A percentile compares a stretch with the other conserved stretches of the same genome.
Evolutionary conservation across 1,284 basidiomycete species (phyloP).

Genomic region (Sporisorium exsertum): DNA sequence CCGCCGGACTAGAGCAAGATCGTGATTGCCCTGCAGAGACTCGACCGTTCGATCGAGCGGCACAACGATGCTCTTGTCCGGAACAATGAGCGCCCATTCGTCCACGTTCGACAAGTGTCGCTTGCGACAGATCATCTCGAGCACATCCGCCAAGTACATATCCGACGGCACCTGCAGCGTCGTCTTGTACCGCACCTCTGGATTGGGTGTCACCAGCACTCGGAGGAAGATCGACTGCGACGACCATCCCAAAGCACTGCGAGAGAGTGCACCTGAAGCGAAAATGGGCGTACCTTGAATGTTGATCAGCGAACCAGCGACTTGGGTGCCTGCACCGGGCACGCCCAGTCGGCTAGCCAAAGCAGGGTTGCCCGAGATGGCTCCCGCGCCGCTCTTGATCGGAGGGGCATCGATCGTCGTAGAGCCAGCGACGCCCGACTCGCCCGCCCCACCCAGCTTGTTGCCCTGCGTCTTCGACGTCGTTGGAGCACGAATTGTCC

Average conservation of each 20-base stretch:
- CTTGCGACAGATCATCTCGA: conserved; percentile 74
- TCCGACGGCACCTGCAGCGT: conserved; percentile 74
- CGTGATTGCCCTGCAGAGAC: conserved; percentile 85
- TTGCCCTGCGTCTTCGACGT: conserved; percentile 10
- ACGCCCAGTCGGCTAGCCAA: conserved; percentile 39
- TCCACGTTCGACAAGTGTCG: conserved; percentile 56
- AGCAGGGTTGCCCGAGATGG: conserved; percentile 31
- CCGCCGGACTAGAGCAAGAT: conserved; percentile 84
- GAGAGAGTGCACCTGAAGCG: conserved; percentile 50
- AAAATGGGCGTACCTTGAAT: conserved; percentile 61
- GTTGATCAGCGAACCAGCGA: conserved; percentile 49
- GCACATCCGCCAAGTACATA: conserved; percentile 97
- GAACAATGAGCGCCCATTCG: conserved; percentile 65
- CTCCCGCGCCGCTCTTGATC: conserved; percentile 24
- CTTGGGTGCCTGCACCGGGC: conserved; percentile 20
- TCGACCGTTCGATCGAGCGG: conserved; percentile 96
- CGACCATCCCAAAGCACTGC: conserved; percentile 48
- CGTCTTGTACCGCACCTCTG: conserved; percentile 64
- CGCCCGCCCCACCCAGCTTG: conserved; percentile 12
- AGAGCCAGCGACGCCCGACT: conserved; percentile 23
- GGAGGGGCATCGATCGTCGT: conserved; percentile 23
- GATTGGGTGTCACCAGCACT: conserved; percentile 61
- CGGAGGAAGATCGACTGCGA: conserved; percentile 58
- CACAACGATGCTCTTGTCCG: conserved; percentile 76
- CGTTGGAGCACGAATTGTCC: conserved; percentile 35